These are phyloP conservation scores for Aspergillus diversus DNA, from an alignment of 495 filamentous ascomycete species.

Conservation along the genomic window DNA sequence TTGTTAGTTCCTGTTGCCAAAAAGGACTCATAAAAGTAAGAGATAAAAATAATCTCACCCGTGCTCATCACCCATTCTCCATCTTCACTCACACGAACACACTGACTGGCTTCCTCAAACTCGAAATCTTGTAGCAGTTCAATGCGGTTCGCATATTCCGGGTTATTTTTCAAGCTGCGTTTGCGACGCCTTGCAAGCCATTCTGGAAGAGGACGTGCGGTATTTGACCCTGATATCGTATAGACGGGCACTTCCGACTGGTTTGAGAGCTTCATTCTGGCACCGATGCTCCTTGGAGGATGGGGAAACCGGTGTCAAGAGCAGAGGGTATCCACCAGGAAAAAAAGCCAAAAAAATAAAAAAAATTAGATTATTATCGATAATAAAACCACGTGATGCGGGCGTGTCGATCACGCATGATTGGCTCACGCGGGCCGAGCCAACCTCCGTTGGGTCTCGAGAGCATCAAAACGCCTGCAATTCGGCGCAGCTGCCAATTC, in stretches of 20 bases:
- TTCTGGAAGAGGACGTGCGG: conserved; percentile 88
- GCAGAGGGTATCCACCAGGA: conserved; percentile 4
- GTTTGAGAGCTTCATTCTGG: conserved; percentile 82
- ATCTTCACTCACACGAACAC: conserved; percentile 90
- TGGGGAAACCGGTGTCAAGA: neutral
- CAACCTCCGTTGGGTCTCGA: conserved; percentile 29
- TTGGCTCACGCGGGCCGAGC: conserved; percentile 27
- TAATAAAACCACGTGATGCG: conserved; percentile 29
- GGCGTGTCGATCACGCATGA: conserved; percentile 13
- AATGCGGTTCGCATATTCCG: conserved; percentile 89
- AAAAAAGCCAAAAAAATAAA: conserved; percentile 26
- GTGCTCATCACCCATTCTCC: conserved; percentile 98
- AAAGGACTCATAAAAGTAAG: conserved; percentile 21
- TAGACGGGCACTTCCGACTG: conserved; percentile 91
- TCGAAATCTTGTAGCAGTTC: conserved; percentile 98
- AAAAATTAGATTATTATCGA: conserved; percentile 27
- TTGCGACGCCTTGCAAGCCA: conserved; percentile 92
- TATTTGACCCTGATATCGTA: conserved; percentile 91
- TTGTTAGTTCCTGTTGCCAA: neutral
- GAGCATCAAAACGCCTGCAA: conserved; percentile 18
- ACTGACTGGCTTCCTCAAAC: conserved; percentile 96
- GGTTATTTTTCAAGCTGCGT: conserved; percentile 89
- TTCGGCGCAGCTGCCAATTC: conserved; percentile 14
- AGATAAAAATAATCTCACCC: conserved; percentile 46
- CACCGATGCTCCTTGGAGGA: conserved; percentile 6